A percentile compares a stretch with the other conserved stretches of the same genome.
These are phyloP conservation scores for Neurospora sp. DNA, from an alignment of 495 filamentous ascomycete genomes.

Conservation along the genomic window DNA sequence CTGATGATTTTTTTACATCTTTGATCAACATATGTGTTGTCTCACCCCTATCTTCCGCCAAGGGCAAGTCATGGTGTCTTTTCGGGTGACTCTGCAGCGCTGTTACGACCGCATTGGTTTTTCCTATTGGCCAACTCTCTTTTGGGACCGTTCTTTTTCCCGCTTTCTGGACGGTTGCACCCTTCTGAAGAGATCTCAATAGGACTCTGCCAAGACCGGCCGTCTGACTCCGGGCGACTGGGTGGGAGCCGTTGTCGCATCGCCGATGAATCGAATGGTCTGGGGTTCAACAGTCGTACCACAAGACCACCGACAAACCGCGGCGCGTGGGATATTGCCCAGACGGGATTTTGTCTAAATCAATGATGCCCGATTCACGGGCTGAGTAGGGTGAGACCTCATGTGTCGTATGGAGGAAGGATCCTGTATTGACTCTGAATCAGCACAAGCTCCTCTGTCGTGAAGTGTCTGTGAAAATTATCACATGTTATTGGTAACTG, in stretches of 20 bases:
- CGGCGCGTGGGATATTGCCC: neutral
- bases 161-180: neutral
- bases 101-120: neutral
- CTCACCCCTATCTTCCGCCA: neutral
- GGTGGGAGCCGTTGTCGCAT: neutral
- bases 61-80: neutral
- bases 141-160: neutral
- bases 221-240: neutral
- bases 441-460: neutral
- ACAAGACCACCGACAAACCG: neutral
- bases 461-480: neutral
- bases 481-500: neutral
- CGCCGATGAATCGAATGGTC: neutral
- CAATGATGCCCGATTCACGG: neutral
- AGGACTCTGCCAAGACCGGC: neutral
- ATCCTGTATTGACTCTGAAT: neutral
- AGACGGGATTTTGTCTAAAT: neutral
- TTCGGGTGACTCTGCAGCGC: neutral
- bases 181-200: neutral
- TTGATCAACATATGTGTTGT: neutral
- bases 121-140: neutral
- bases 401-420: neutral
- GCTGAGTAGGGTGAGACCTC: neutral
- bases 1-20: conserved; percentile 37
- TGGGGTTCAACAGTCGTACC: neutral